Base-by-base conservation (phyloP, 768 basidiomycete genomes). In the Leccinellum rugosiceps region DNA sequence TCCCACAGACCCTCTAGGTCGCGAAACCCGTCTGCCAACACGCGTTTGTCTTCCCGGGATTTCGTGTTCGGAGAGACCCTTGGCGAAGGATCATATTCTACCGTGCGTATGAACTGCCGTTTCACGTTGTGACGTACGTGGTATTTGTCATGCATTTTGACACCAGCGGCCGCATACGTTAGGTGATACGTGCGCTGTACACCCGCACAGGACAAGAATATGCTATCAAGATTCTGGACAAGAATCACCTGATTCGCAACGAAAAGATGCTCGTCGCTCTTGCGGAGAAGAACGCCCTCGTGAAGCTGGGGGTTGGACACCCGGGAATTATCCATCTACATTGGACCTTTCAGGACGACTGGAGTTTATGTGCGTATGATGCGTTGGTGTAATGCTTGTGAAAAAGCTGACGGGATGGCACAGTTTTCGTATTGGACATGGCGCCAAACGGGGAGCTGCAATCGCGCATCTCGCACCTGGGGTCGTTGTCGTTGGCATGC, bases 1-100 rank as follows among this genome's bases (percentile, higher is more conserved):
- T 76, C 80, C 4, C 75, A 60, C 61, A 76, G 58, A 64, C 70
- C 57, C n/a, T 41, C n/a, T 3, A 66, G 69, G 61, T 79, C 80
- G 14, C 74, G 76, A 50, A 81, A 78, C 46, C 77, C 74, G 55
- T 79, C 79, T 26, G 75, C 76, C 4, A 80, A 77, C 62, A 77
- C 74, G 23, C 73, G 78, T 46, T 58, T 74, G 28, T 75, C 79
- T 2, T 75, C 80, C 0, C 80, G 83, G 49, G 89, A 92, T 71
- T 91, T 91, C 65, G 79, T 83, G 58, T 88, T 92, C 64, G 85
- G 85, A 4, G 77, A 83, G 31, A 80, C 83, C 19, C 77, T 92
- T 2, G 90, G 90, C n/a, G 87, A 90, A 67, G 91, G 91, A 19
- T 88, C 88, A 10, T 93, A 90, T 68, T 91, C 89, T 21, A 88